Evolutionary conservation across 371 early-diverging fungal species (phyloP), one percentile per base, ranked within the genome.

Genomic region (Circinella umbellata): DNA sequence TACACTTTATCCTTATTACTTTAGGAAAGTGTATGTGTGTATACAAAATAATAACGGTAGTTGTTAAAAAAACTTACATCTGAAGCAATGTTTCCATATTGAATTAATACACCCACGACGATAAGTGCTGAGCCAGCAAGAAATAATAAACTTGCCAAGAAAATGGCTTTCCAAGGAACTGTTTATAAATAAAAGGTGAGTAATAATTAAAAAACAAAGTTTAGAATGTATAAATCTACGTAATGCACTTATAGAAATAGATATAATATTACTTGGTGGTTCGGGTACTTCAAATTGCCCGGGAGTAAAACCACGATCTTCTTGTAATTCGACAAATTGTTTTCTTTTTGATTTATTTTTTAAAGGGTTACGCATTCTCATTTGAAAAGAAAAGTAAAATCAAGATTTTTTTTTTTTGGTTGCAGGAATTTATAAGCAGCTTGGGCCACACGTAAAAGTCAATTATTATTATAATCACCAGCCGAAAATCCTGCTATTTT

Each of bases 91-190:
- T 64, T 70, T 0, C 88, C 88, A 38, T 85, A 70, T 64, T 85
- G 84, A 60, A 90, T 86, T n/a, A 90, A 67, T 1, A 84, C 85
- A 64, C 90, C 90, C 20, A 89, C 60, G 0, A 86, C 80, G 70
- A 90, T 81, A 4, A 88, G 79, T 17, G 73, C 75, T 42, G 82
- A 76, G 27, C 90, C 89, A 9, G 82, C 38, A 9, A 80, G 34
- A 57, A 90, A 80, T 3, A 90, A 72, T 38, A 83, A 57, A 34
- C 73, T 61, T 4, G 90, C 89, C n/a, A 90, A 71, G 13, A 76
- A 69, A 64, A 90, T 90, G 5, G 90, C 88, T 57, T 82, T 90
- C 89, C 89, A 89, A 61, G 90, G 90, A 73, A 88, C 89, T 88
- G 65, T 8, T 59, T 42, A 42, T 9, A 9, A 11, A 11, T 42